These are phyloP conservation scores for Mycena pura DNA, from an alignment of 768 basidiomycete species.

Conservation along the genomic window DNA sequence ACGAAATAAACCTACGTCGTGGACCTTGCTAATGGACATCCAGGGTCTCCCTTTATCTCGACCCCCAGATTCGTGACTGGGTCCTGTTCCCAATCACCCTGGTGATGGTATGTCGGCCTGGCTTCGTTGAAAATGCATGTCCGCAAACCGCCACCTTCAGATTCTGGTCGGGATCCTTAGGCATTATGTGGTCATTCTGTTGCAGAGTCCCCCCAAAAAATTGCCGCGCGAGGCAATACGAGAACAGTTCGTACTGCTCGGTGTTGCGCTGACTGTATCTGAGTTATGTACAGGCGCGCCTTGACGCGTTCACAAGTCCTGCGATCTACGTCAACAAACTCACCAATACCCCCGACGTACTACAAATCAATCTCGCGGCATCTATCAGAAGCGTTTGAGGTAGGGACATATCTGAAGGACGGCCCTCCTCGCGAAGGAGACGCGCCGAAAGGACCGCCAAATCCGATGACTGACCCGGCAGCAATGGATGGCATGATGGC, in stretches of 20 bases:
- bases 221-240: slow-evolving; percentile 78
- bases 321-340: slow-evolving; percentile 79
- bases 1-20: slow-evolving; percentile 33
- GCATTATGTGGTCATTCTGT: slow-evolving; percentile 88
- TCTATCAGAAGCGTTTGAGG: slow-evolving; percentile 72
- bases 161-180: slow-evolving; percentile 91
- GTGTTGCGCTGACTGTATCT: neutral
- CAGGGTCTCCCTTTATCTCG: slow-evolving; percentile 73
- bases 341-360: slow-evolving; percentile 76
- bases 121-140: neutral
- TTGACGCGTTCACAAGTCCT: slow-evolving; percentile 85
- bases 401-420: slow-evolving; percentile 88
- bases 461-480: slow-evolving; percentile 87
- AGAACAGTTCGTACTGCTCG: slow-evolving; percentile 73
- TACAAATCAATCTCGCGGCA: slow-evolving; percentile 79
- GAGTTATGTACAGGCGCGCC: slow-evolving; percentile 59
- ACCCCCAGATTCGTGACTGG: slow-evolving; percentile 96
- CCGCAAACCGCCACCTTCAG: slow-evolving; percentile 44
- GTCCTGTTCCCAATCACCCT: slow-evolving; percentile 95
- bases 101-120: slow-evolving; percentile 79
- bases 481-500: slow-evolving; percentile 99
- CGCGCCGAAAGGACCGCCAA: slow-evolving; percentile 64
- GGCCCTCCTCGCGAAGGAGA: slow-evolving; percentile 71
- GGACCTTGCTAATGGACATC: neutral
- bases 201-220: slow-evolving; percentile 86